Evolutionary conservation across 345 rosid species (phyloP).

Genomic region (Brassica rapa): DNA sequence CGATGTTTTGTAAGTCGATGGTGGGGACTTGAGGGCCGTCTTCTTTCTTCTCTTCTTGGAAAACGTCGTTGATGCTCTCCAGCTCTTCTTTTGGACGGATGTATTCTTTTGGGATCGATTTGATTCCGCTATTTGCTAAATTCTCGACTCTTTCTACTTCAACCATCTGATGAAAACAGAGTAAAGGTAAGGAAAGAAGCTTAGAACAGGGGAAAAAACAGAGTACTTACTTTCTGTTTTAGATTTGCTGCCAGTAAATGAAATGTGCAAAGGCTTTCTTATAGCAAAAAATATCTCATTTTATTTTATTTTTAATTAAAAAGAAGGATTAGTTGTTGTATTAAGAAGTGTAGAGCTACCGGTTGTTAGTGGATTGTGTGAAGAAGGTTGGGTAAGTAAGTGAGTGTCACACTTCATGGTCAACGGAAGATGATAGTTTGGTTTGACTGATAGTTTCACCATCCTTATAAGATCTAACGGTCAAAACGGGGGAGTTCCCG

Average conservation of each 20-base stretch:
- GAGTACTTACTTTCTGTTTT: slow-evolving; percentile 7
- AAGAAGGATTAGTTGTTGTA: neutral
- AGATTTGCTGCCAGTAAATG: slow-evolving; percentile 12
- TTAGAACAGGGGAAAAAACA: slow-evolving; percentile 26
- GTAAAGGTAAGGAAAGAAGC: slow-evolving; percentile 2
- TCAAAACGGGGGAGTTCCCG: neutral
- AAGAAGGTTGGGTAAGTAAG: neutral
- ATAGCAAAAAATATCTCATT: neutral
- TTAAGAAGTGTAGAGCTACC: slow-evolving; percentile 22
- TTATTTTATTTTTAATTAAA: neutral
- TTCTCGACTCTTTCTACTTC: slow-evolving; percentile 61
- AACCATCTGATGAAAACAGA: slow-evolving; percentile 35
- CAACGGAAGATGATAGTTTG: slow-evolving; percentile 10
- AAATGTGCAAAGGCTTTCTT: slow-evolving; percentile 15
- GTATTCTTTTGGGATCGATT: slow-evolving; percentile 75
- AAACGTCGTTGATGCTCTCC: slow-evolving; percentile 61
- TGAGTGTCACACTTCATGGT: slow-evolving; percentile 8
- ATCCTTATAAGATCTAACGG: slow-evolving; percentile 6
- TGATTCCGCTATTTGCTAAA: slow-evolving; percentile 70
- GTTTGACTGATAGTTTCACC: slow-evolving; percentile 34
- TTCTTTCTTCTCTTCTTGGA: slow-evolving; percentile 69
- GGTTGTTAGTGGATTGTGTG: slow-evolving; percentile 26
- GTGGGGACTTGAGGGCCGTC: slow-evolving; percentile 88
- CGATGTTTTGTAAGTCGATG: slow-evolving; percentile 62
- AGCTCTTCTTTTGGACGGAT: slow-evolving; percentile 81